phyloP scores from a whole-genome alignment of 1,139 yeast species.

The Taiozyma sp. region DNA sequence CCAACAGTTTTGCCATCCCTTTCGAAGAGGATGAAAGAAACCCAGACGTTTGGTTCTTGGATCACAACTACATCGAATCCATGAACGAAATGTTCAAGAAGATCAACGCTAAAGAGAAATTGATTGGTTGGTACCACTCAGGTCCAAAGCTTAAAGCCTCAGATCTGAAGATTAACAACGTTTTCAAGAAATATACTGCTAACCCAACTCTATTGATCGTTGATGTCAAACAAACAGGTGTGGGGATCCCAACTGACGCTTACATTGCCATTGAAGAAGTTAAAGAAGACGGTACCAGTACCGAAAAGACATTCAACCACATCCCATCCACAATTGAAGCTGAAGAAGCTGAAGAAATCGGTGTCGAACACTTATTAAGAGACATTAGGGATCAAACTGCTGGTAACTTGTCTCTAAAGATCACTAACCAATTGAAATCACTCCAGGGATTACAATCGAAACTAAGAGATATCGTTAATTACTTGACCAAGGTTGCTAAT shows the following conservation, averaged over 20 bases:
- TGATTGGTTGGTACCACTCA: conserved; percentile 98
- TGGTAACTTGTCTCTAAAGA: conserved; percentile 79
- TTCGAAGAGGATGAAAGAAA: conserved; percentile 95
- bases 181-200: conserved; percentile 76
- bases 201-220: conserved; percentile 87
- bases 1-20: conserved; percentile 83
- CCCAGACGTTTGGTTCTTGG: conserved; percentile 94
- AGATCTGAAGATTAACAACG: conserved; percentile 86
- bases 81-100: conserved; percentile 99
- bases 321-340: conserved; percentile 92
- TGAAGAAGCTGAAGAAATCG: conserved; percentile 98
- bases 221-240: conserved; percentile 78
- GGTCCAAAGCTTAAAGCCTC: conserved; percentile 90
- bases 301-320: conserved; percentile 90
- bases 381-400: conserved; percentile 97
- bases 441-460: conserved; percentile 82
- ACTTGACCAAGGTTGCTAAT: conserved; percentile 68
- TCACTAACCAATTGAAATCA: conserved; percentile 86
- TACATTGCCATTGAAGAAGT: conserved; percentile 93
- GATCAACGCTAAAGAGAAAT: conserved; percentile 91
- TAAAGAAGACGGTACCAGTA: conserved; percentile 92
- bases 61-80: conserved; percentile 91
- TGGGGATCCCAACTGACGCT: conserved; percentile 90
- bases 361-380: conserved; percentile 92
- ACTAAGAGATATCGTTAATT: conserved; percentile 70